A percentile compares a stretch with the other conserved stretches of the same genome.
phyloP scores from a whole-genome alignment of 2,329 filamentous ascomycete genomes.

The Cordyceps tenuipes region DNA sequence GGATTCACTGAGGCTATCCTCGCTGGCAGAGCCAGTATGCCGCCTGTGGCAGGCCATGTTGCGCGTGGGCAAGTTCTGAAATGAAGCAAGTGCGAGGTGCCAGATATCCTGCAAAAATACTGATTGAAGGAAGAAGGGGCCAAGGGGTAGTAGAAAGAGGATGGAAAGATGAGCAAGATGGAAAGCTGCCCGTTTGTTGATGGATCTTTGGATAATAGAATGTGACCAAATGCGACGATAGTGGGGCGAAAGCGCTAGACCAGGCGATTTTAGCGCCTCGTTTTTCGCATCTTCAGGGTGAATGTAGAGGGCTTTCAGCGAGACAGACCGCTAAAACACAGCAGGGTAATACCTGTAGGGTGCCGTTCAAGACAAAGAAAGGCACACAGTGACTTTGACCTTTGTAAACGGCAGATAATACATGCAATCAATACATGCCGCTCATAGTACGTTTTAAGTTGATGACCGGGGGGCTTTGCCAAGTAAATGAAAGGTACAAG shows the following conservation, averaged over 20 bases:
- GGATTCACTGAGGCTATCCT: not conserved
- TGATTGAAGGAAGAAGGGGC: not conserved
- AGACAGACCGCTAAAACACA: no score
- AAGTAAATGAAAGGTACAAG: no score
- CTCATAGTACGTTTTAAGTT: no score
- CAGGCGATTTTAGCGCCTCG: not conserved
- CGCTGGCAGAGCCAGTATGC: not conserved
- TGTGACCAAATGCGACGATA: not conserved
- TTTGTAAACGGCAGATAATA: no score
- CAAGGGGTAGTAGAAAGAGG: not conserved
- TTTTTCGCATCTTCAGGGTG: not conserved
- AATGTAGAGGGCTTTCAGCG: not conserved
- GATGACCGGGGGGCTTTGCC: no score
- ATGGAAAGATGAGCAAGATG: not conserved
- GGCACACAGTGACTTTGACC: no score
- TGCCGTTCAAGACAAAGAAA: no score
- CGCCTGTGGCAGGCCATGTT: not conserved
- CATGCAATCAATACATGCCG: no score
- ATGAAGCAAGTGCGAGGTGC: not conserved
- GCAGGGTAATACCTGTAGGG: no score
- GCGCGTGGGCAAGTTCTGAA: not conserved
- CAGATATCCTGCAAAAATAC: not conserved
- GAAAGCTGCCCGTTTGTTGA: not conserved
- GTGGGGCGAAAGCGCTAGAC: not conserved
- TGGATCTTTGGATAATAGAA: not conserved